Conservation (phyloP, 1,284 basidiomycete species). For the Ceratobasidium sp. region DNA sequence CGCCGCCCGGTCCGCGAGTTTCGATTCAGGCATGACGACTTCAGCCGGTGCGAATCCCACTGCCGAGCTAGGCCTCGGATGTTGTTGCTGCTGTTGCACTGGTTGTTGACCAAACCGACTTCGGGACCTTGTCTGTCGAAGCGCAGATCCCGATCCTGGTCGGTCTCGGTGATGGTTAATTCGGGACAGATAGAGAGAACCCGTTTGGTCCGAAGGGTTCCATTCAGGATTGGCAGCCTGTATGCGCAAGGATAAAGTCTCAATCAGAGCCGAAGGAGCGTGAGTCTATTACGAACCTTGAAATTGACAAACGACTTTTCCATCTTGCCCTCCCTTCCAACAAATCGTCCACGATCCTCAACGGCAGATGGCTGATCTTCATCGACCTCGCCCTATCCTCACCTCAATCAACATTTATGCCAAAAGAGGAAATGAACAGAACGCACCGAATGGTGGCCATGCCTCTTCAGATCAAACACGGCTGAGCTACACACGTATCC, state of each 20-base stretch:
- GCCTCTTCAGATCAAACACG: conserved; percentile 94
- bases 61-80: neutral
- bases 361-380: neutral
- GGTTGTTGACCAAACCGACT: conserved; percentile 42
- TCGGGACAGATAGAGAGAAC: conserved; percentile 83
- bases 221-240: conserved; percentile 92
- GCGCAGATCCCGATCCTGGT: conserved; percentile 17
- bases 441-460: conserved; percentile 63
- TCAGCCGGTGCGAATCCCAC: conserved; percentile 9
- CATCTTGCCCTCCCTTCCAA: conserved; percentile 84
- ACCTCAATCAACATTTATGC: neutral
- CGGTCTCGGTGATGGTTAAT: conserved; percentile 51
- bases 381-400: neutral
- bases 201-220: conserved; percentile 85
- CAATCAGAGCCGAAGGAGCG: neutral
- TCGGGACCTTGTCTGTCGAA: conserved; percentile 16
- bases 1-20: conserved; percentile 62
- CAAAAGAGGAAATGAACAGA: neutral
- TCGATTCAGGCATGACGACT: conserved; percentile 37
- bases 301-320: conserved; percentile 98
- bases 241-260: neutral
- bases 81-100: too few relatives aligned
- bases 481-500: conserved; percentile 98
- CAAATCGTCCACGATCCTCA: conserved; percentile 47
- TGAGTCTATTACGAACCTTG: conserved; percentile 61